Conservation (phyloP, 768 basidiomycete genomes). For the Russula olivacea region DNA sequence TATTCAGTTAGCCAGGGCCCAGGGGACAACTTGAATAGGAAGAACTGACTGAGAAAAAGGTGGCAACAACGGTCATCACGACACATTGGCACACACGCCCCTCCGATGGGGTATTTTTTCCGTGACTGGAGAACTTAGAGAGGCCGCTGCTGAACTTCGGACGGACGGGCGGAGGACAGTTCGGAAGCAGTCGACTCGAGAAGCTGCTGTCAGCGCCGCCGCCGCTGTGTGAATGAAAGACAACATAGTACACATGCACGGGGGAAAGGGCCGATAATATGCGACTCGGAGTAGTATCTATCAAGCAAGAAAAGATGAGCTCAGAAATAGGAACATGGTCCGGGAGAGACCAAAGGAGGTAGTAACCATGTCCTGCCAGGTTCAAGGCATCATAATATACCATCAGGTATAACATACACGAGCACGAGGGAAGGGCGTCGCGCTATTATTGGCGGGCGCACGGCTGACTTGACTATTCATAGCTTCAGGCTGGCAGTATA, state of each 20-base stretch:
- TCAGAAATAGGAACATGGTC: no score
- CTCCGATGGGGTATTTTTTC: not conserved
- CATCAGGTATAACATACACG: no score
- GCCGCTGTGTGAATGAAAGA: conserved; percentile 2
- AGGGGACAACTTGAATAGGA: not conserved
- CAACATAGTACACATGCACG: not conserved
- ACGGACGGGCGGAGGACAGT: not conserved
- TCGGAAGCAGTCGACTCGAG: not conserved
- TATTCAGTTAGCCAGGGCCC: no score
- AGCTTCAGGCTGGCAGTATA: no score
- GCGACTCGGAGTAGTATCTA: no score
- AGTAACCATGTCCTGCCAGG: no score
- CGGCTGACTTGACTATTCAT: no score
- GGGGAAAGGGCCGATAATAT: not conserved
- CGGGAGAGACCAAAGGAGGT: no score
- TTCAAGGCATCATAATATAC: no score
- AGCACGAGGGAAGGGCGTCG: no score
- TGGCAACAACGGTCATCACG: not conserved
- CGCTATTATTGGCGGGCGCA: no score
- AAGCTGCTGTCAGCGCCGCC: not conserved
- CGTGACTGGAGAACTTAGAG: not conserved
- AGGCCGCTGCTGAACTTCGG: conserved; percentile 1
- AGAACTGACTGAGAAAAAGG: not conserved
- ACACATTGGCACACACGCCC: not conserved
- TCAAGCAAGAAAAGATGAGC: no score